Evolutionary conservation across 1,139 yeast species (phyloP).

Genomic region (Suhomyces choctaworum): DNA sequence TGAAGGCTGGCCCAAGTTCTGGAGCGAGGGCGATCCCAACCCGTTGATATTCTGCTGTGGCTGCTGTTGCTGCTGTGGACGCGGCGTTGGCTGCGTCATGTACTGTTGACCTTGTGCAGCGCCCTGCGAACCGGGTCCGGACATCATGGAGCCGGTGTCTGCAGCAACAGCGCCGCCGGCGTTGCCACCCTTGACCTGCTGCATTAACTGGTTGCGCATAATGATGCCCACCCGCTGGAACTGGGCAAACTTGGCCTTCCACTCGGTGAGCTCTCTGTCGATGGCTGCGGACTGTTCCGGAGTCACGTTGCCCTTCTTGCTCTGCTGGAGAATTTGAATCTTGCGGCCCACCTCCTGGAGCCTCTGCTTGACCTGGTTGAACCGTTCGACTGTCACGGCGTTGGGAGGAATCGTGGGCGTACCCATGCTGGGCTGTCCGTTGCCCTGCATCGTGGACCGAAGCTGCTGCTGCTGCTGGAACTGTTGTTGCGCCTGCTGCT

Average conservation of each 20-base stretch:
- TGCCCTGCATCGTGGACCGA: slow-evolving; percentile 2
- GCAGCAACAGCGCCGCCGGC: slow-evolving; percentile 9
- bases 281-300: slow-evolving; percentile 34
- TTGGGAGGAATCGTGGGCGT: slow-evolving; percentile 23
- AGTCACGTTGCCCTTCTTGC: slow-evolving; percentile 31
- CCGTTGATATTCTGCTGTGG: slow-evolving; percentile 15
- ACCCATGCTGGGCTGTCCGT: slow-evolving; percentile 2
- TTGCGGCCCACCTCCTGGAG: slow-evolving; percentile 47
- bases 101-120: slow-evolving; percentile 9
- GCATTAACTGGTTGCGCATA: slow-evolving; percentile 41
- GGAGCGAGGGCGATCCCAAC: slow-evolving; percentile 6
- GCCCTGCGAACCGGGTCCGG: slow-evolving; percentile 2
- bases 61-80: slow-evolving; percentile 19
- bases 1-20: slow-evolving; percentile 5
- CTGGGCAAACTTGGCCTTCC: slow-evolving; percentile 36
- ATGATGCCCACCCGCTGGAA: slow-evolving; percentile 42
- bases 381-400: slow-evolving; percentile 42
- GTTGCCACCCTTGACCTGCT: slow-evolving; percentile 28
- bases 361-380: slow-evolving; percentile 41
- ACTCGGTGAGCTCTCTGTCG: slow-evolving; percentile 38
- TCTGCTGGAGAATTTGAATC: slow-evolving; percentile 33
- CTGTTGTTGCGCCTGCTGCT: slow-evolving; percentile 16
- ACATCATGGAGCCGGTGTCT: slow-evolving; percentile 7
- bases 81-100: slow-evolving; percentile 16
- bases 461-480: slow-evolving; percentile 12